Evolutionary conservation across 2,329 filamentous ascomycete genomes (phyloP).

Genomic region (Alternaria sp.): DNA sequence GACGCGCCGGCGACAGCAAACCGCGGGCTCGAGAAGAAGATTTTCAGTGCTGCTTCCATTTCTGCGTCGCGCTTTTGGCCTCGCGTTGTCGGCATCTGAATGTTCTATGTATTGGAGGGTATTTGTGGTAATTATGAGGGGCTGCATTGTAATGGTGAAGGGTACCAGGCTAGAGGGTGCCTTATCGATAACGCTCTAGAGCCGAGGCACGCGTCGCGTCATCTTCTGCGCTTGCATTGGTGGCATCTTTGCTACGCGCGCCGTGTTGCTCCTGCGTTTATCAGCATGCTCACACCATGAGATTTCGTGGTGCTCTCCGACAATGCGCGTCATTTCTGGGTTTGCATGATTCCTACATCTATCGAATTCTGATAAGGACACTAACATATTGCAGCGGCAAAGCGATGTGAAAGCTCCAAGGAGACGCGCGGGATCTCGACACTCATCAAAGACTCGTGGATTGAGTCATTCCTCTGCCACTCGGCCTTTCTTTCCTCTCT

Average conservation of each 20-base stretch:
- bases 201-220: constrained; percentile 5
- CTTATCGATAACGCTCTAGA: constrained; percentile 2
- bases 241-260: background rate
- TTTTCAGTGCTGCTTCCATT: constrained; percentile 74
- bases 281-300: background rate
- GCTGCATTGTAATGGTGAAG: background rate
- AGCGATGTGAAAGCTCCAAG: background rate
- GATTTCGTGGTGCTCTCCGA: background rate
- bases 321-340: background rate
- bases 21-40: constrained; percentile 78
- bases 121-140: background rate
- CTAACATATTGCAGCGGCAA: background rate
- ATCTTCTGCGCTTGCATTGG: background rate
- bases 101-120: background rate
- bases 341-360: background rate
- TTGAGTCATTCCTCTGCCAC: background rate
- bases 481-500: background rate
- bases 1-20: constrained; percentile 93
- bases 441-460: background rate
- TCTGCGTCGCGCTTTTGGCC: constrained; percentile 29
- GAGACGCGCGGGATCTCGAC: constrained; percentile 1
- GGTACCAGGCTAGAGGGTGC: background rate
- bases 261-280: background rate
- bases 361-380: background rate
- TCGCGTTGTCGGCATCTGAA: constrained; percentile 33